A percentile compares a stretch with the other conserved stretches of the same genome.
Evolutionary conservation across 768 basidiomycete genomes (phyloP).

Genomic region (Boletus bicolor): DNA sequence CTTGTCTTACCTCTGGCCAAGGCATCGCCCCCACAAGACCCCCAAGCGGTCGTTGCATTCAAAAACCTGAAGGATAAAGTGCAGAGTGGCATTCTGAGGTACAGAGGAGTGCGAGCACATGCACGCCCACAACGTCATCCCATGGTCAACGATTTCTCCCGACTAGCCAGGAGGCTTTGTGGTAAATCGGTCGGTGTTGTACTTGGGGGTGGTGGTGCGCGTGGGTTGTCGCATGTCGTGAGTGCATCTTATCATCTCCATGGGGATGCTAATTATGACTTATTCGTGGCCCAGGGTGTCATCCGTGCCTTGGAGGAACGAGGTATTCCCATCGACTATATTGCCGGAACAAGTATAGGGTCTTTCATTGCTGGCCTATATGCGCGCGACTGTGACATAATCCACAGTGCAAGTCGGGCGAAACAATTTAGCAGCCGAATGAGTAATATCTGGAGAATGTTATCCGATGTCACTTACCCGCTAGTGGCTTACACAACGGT

Average conservation of each 20-base stretch:
- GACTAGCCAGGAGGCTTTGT: conserved; percentile 86
- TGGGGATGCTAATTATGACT: conserved; percentile 6
- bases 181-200: conserved; percentile 93
- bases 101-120: conserved; percentile 63
- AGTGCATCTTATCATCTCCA: conserved; percentile 17
- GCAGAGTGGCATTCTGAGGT: conserved; percentile 84
- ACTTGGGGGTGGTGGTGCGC: conserved; percentile 95
- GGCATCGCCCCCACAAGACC: conserved; percentile 63
- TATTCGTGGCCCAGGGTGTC: conserved; percentile 59
- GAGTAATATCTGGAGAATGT: conserved; percentile 90
- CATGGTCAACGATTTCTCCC: conserved; percentile 86
- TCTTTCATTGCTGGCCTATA: conserved; percentile 92
- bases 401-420: conserved; percentile 78
- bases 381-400: conserved; percentile 88
- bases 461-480: conserved; percentile 87
- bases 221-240: conserved; percentile 76
- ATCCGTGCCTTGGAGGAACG: conserved; percentile 89
- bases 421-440: conserved; percentile 92
- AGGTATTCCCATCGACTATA: conserved; percentile 90
- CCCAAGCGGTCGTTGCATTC: conserved; percentile 82
- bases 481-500: conserved; percentile 76
- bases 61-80: conserved; percentile 93
- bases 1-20: conserved; percentile 66
- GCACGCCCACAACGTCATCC: conserved; percentile 72
- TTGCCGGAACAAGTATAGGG: conserved; percentile 93